These are phyloP conservation scores for Seminavis robusta DNA, from an alignment of 108 stramenopile genomes.

Conservation along the genomic window DNA sequence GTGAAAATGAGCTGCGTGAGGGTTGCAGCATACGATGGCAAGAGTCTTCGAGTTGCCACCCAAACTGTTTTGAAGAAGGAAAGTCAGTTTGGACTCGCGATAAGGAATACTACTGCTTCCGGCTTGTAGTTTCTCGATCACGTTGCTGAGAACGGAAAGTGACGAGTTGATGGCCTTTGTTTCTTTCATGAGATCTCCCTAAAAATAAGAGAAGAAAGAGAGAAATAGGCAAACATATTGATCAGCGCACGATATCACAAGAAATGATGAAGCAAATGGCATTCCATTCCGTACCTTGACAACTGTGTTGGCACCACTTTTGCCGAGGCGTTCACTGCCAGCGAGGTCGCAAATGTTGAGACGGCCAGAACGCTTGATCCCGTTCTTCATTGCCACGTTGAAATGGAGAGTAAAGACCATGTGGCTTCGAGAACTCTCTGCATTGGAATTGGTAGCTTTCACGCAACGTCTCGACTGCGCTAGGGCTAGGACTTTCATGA, in stretches of 20 bases:
- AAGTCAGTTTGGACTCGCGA: slow-evolving; percentile 94
- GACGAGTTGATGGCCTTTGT: slow-evolving; percentile 88
- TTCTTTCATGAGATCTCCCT: slow-evolving; percentile 70
- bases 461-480: slow-evolving; percentile 75
- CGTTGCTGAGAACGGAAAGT: slow-evolving; percentile 67
- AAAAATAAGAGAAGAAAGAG: not conserved
- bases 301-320: slow-evolving; percentile 73
- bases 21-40: slow-evolving; percentile 90
- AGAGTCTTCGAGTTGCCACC: slow-evolving; percentile 90
- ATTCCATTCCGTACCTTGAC: slow-evolving; percentile 4
- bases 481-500: slow-evolving; percentile 40
- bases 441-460: slow-evolving; percentile 84
- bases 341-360: slow-evolving; percentile 89
- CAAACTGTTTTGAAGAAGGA: slow-evolving; percentile 80
- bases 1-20: slow-evolving; percentile 67
- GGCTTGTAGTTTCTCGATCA: slow-evolving; percentile 82
- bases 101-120: slow-evolving; percentile 79
- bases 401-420: slow-evolving; percentile 82
- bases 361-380: slow-evolving; percentile 47
- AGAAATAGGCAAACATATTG: not conserved
- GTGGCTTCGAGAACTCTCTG: slow-evolving; percentile 79
- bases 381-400: slow-evolving; percentile 43
- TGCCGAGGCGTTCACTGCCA: slow-evolving; percentile 86
- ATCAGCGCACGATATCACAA: not conserved
- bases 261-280: not conserved